Conservation (phyloP, 176 grass and related monocot species). For the Triticum urartu region DNA sequence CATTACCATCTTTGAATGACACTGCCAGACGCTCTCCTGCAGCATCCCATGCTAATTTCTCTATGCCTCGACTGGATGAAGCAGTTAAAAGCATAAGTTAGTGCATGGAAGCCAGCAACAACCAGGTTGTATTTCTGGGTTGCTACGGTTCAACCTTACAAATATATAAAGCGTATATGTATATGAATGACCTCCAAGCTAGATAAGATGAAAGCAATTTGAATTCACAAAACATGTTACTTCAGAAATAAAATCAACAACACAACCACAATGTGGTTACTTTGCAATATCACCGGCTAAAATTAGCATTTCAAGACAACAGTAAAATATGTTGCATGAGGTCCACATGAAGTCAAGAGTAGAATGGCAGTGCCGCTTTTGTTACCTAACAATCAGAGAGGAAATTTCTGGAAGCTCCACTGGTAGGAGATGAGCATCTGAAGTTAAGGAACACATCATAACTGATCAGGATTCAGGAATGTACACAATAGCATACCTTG, state of each 20-base stretch:
- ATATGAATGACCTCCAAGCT: background rate
- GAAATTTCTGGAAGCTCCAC: slow-evolving; percentile 92
- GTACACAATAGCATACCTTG: background rate
- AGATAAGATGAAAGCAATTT: slow-evolving; percentile 11
- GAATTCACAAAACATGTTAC: background rate
- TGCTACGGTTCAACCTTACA: background rate
- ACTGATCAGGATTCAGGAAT: slow-evolving; percentile 21
- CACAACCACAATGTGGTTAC: background rate
- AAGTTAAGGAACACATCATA: slow-evolving; percentile 25
- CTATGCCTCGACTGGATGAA: slow-evolving; percentile 63
- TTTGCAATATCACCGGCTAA: slow-evolving; percentile 12
- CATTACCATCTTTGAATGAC: slow-evolving; percentile 82
- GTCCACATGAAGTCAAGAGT: slow-evolving; percentile 10
- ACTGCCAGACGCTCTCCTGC: slow-evolving; percentile 87
- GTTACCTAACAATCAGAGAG: slow-evolving; percentile 79
- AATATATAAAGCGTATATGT: background rate
- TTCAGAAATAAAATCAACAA: background rate
- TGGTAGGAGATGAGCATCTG: slow-evolving; percentile 85
- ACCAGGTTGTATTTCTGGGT: background rate
- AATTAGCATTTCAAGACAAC: background rate
- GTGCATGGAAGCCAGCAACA: background rate
- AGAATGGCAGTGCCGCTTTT: background rate
- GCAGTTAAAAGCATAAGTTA: slow-evolving; percentile 39
- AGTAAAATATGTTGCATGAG: slow-evolving; percentile 16
- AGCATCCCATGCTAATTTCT: slow-evolving; percentile 91